A percentile compares a stretch with the other conserved stretches of the same genome.
Conservation (phyloP, 2,329 filamentous ascomycete genomes). For the Lasiodiplodia sp. region DNA sequence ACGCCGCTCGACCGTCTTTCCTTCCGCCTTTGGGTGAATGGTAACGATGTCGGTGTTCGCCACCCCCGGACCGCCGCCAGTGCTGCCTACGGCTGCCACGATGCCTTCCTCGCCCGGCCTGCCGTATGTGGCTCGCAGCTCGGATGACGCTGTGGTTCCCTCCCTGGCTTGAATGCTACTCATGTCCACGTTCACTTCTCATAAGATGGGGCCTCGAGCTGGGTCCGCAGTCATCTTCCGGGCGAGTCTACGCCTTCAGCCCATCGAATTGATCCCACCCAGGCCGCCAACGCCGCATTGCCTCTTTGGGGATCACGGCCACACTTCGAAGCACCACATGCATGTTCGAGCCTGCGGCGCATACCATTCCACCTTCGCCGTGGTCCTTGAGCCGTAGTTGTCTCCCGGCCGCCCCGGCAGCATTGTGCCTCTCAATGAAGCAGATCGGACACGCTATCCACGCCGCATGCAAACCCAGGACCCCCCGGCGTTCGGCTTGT, state of each 20-base stretch:
- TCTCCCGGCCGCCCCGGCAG: background rate
- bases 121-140: background rate
- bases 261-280: background rate
- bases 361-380: too few relatives aligned
- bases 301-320: background rate
- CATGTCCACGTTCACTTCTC: background rate
- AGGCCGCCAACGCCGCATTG: background rate
- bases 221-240: background rate
- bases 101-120: slow-evolving; percentile 9
- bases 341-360: background rate
- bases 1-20: background rate
- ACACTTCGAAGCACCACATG: background rate
- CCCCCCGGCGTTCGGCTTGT: background rate
- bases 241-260: background rate
- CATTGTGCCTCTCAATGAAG: slow-evolving; percentile 7
- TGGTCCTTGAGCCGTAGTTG: background rate
- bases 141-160: slow-evolving; percentile 16
- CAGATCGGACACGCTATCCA: background rate
- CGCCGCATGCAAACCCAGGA: slow-evolving; percentile 8
- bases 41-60: slow-evolving; percentile 11
- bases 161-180: background rate
- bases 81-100: slow-evolving; percentile 18
- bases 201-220: background rate
- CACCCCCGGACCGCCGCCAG: slow-evolving; percentile 9
- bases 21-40: slow-evolving; percentile 25